These are phyloP conservation scores for Bifiguratus adelaidae DNA, from an alignment of 192 early-diverging fungal species.

Conservation along the genomic window DNA sequence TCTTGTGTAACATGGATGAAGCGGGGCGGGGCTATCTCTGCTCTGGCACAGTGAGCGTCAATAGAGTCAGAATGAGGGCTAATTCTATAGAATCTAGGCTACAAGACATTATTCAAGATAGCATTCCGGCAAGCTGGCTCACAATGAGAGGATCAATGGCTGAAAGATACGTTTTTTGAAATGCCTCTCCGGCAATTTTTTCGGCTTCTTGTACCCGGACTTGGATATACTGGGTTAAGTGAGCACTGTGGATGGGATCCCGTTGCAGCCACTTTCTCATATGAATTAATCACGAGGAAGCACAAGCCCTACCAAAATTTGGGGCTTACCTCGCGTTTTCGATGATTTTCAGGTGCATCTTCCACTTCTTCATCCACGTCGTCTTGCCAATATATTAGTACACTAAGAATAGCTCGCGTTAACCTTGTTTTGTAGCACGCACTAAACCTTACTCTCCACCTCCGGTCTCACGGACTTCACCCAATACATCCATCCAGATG, in stretches of 20 bases:
- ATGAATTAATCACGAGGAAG: not conserved
- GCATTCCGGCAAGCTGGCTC: constrained; percentile 19
- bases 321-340: constrained; percentile 22
- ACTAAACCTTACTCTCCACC: constrained; percentile 34
- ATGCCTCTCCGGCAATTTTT: constrained; percentile 29
- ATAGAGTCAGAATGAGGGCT: no score
- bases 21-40: no score
- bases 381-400: constrained; percentile 42
- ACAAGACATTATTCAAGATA: no score
- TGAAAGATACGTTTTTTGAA: constrained; percentile 22
- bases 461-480: constrained; percentile 50
- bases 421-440: not conserved
- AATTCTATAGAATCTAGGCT: no score
- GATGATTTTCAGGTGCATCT: constrained; percentile 35
- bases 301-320: not conserved
- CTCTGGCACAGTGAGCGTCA: no score
- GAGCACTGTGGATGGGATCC: constrained; percentile 49
- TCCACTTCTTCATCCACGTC: constrained; percentile 28
- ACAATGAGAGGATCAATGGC: constrained; percentile 29
- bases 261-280: constrained; percentile 26
- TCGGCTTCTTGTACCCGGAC: constrained; percentile 36
- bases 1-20: no score
- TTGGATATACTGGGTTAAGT: constrained; percentile 38
- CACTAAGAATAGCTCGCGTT: constrained; percentile 13
- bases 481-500: constrained; percentile 49